A percentile compares a stretch with the other conserved stretches of the same genome.
Conservation (phyloP, 2,329 filamentous ascomycete species). For the Penicillium nordicum region DNA sequence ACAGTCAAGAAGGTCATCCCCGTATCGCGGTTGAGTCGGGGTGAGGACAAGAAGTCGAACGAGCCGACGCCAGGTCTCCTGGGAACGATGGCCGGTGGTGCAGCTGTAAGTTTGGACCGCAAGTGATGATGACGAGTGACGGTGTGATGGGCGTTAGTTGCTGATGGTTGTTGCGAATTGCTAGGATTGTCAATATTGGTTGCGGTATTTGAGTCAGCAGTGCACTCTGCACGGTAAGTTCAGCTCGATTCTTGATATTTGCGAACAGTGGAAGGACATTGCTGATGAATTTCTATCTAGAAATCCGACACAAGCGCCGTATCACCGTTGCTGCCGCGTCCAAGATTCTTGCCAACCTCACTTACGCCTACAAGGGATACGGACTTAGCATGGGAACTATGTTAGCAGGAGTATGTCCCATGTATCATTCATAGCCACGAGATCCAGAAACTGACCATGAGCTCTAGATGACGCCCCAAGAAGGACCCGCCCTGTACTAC, state of each 20-base stretch:
- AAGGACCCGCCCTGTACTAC: conserved; percentile 97
- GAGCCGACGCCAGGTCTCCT: conserved; percentile 57
- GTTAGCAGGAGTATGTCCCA: conserved; percentile 92
- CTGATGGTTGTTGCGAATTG: conserved; percentile 10
- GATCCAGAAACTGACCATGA: background rate
- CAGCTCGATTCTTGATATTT: background rate
- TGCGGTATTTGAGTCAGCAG: conserved; percentile 97
- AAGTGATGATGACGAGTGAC: background rate
- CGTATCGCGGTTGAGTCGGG: conserved; percentile 40
- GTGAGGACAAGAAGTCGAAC: conserved; percentile 35
- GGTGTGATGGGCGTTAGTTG: background rate
- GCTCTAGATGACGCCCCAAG: conserved; percentile 59
- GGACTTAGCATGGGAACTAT: conserved; percentile 99
- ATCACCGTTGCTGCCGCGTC: conserved; percentile 96
- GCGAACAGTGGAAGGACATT: background rate
- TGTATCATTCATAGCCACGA: conserved; percentile 41
- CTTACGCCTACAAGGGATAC: conserved; percentile 99
- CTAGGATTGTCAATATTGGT: conserved; percentile 98
- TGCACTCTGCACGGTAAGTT: conserved; percentile 79
- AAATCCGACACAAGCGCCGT: conserved; percentile 97
- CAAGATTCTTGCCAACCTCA: conserved; percentile 97
- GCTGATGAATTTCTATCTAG: conserved; percentile 18
- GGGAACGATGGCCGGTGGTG: conserved; percentile 97
- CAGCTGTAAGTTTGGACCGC: conserved; percentile 60
- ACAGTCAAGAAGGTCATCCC: conserved; percentile 98